Evolutionary conservation across 805 yeast species (phyloP), one percentile per base, ranked within the genome.

Genomic region (Wickerhamiella lipophila): DNA sequence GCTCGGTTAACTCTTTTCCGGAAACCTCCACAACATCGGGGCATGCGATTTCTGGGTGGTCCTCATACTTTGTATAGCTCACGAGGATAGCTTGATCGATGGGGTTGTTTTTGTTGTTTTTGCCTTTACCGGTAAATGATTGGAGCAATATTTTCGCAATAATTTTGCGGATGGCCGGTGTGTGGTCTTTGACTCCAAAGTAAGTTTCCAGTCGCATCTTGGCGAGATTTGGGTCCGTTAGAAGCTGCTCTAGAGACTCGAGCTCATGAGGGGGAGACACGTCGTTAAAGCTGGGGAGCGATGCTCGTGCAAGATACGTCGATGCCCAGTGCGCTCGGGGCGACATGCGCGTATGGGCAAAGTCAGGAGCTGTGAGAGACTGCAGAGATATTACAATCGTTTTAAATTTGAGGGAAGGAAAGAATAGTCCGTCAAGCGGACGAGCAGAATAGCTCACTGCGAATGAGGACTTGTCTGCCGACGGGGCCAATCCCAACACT

Each of bases 261-360:
- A 42, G 21, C 3, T 16, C 11, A 3, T 3, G 6, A 8, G 42
- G 42, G 13, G 16, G 27, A 19, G 25, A 6, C 3, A 38, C 21
- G 8, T 38, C 26, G 6, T 15, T 30, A 25, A 40, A 40, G 7
- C 19, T 13, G n/a, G 43, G 29, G 4, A 21, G n/a, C 7, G 34
- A 16, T 6, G 44, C 16, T 5, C 25, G 21, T 16, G 27, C 29
- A 13, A 45, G 39, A 21, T 45, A 27, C 16, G 48, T 22, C 2
- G 42, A 32, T 5, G 15, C 42, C 48, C 48, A 45, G 8, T 23
- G 42, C 3, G 36, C 35, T 7, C 48, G 42, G 1, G 48, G 48
- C 19, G 41, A 12, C 15, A 25, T 16, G 7, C 19, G 13, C 2
- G 16, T n/a, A 3, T 36, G 34, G 16, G 26, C 11, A 27, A 36